phyloP scores from a whole-genome alignment of 768 basidiomycete genomes.

The Amanita rubescens region DNA sequence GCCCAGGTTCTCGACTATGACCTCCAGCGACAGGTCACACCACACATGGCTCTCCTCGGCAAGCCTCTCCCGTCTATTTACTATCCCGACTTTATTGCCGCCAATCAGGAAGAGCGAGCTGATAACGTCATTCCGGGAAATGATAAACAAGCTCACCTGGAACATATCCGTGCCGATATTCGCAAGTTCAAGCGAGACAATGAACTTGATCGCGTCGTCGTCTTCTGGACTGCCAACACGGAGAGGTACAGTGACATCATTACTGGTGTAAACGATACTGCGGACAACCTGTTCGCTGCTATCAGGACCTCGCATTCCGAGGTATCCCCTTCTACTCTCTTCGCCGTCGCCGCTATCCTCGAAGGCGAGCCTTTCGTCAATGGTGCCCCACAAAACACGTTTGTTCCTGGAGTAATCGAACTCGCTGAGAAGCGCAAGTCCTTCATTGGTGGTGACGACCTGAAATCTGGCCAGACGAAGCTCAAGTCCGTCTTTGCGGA shows the following conservation, averaged over 20 bases:
- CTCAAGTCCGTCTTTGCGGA: slow-evolving; percentile 96
- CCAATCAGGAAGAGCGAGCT: slow-evolving; percentile 93
- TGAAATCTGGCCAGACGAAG: slow-evolving; percentile 97
- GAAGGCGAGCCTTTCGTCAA: slow-evolving; percentile 95
- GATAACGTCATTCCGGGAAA: slow-evolving; percentile 85
- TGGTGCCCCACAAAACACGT: slow-evolving; percentile 98
- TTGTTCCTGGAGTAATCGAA: slow-evolving; percentile 90
- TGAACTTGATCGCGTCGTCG: slow-evolving; percentile 77
- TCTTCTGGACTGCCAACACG: slow-evolving; percentile 99
- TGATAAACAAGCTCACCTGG: slow-evolving; percentile 88
- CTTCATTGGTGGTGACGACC: slow-evolving; percentile 97
- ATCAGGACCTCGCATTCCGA: slow-evolving; percentile 85
- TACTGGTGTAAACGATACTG: slow-evolving; percentile 91
- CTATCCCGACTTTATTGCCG: slow-evolving; percentile 96
- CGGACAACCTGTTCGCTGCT: slow-evolving; percentile 74
- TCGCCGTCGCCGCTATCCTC: slow-evolving; percentile 92
- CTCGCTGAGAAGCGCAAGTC: slow-evolving; percentile 84
- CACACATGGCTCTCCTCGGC: slow-evolving; percentile 73
- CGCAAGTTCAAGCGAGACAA: slow-evolving; percentile 85
- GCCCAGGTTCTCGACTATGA: slow-evolving; percentile 94
- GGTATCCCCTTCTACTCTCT: slow-evolving; percentile 94
- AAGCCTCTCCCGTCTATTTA: slow-evolving; percentile 91
- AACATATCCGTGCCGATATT: slow-evolving; percentile 89
- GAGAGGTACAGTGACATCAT: slow-evolving; percentile 96
- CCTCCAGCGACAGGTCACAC: slow-evolving; percentile 90